Percentiles rank a stretch among this genome's conserved stretches.
Conservation (phyloP, 164 flowering plant genomes). For the Hamamelis virginiana region DNA sequence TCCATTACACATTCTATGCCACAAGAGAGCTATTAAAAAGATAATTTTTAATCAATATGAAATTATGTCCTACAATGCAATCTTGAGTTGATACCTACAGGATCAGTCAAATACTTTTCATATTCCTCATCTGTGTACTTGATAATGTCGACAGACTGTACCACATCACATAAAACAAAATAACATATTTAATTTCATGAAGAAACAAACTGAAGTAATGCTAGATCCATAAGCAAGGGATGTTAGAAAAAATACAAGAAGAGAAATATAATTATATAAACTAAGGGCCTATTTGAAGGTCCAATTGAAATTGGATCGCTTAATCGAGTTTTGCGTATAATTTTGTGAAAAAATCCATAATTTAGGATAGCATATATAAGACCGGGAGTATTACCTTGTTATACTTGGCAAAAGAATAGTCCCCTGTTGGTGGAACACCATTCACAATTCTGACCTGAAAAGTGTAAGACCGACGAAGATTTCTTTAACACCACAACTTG, state of each 20-base stretch:
- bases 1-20: background rate
- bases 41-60: background rate
- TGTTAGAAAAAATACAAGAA: background rate
- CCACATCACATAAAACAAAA: conserved; percentile 16
- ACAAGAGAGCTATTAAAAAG: background rate
- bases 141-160: conserved; percentile 78
- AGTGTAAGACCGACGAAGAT: background rate
- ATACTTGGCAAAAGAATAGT: conserved; percentile 93
- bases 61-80: background rate
- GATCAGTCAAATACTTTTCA: conserved; percentile 81
- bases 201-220: background rate
- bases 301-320: too few relatives aligned
- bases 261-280: background rate
- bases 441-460: conserved; percentile 92
- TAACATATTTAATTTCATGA: background rate
- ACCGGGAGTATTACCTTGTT: conserved; percentile 66
- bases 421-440: conserved; percentile 93
- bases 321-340: too few relatives aligned
- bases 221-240: background rate
- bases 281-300: too few relatives aligned
- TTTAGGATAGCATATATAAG: background rate
- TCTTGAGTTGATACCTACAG: conserved; percentile 64
- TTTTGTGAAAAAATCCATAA: too few relatives aligned
- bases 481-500: conserved; percentile 2
- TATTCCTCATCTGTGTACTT: conserved; percentile 97